phyloP scores from a whole-genome alignment of 805 yeast species.

The Phaffomyces antillensis region DNA sequence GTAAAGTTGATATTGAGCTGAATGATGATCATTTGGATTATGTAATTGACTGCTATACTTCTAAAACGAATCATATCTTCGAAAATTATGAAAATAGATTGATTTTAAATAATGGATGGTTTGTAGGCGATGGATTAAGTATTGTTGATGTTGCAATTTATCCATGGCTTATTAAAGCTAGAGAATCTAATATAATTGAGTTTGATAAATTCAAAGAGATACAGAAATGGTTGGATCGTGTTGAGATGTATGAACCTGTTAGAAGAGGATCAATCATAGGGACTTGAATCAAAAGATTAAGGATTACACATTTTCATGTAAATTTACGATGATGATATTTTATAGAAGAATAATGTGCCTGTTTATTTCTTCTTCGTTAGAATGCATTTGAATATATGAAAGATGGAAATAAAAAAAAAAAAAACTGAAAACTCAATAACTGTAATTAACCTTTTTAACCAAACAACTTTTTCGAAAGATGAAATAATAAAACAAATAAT shows the following conservation, averaged over 20 bases:
- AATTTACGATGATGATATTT: too few species aligned
- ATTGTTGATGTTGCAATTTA: constrained; percentile 4
- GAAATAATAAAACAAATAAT: constrained; percentile 11
- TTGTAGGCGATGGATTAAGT: constrained; percentile 6
- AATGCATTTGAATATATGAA: too few species aligned
- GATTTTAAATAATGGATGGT: constrained; percentile 1
- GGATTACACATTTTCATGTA: too few species aligned
- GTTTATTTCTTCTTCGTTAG: too few species aligned
- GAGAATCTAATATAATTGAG: not conserved
- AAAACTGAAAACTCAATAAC: too few species aligned
- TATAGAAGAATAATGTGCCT: too few species aligned
- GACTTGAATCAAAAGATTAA: not conserved
- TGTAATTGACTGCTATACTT: constrained; percentile 1
- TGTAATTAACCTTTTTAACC: too few species aligned
- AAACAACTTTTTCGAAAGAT: not conserved
- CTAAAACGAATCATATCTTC: constrained; percentile 1
- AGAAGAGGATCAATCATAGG: constrained; percentile 1
- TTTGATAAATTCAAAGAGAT: not conserved
- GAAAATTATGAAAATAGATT: constrained; percentile 3
- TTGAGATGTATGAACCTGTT: not conserved
- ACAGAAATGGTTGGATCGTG: too few species aligned
- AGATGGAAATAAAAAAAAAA: too few species aligned
- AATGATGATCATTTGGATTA: not conserved
- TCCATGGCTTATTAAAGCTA: constrained; percentile 5
- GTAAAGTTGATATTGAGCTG: too few species aligned